Evolutionary conservation across 768 basidiomycete species (phyloP).

Genomic region (Tylopilus sp.): DNA sequence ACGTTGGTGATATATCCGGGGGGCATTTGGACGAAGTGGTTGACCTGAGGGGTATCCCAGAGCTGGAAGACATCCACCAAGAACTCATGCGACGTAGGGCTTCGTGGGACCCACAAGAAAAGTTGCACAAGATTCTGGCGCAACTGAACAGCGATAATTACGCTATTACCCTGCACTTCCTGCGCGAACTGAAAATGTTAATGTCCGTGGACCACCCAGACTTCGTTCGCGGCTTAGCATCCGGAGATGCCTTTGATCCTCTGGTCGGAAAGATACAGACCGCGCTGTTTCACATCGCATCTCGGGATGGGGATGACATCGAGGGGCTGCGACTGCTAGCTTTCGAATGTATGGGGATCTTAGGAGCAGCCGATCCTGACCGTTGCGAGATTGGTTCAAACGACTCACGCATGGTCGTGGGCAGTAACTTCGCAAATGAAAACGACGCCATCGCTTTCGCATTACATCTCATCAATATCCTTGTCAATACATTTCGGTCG

Average conservation of each 20-base stretch:
- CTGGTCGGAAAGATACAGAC: conserved; percentile 65
- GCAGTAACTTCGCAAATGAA: conserved; percentile 78
- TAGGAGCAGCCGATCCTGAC: conserved; percentile 96
- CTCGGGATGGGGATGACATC: conserved; percentile 73
- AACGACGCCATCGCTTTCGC: conserved; percentile 76
- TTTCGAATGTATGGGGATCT: conserved; percentile 85
- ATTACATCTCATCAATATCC: conserved; percentile 80
- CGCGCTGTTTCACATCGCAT: conserved; percentile 63
- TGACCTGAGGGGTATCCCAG: conserved; percentile 69
- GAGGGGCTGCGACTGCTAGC: conserved; percentile 67
- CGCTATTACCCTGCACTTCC: conserved; percentile 67
- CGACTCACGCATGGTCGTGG: conserved; percentile 66
- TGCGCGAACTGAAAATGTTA: conserved; percentile 72
- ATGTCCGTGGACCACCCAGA: conserved; percentile 48
- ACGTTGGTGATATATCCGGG: conserved; percentile 52
- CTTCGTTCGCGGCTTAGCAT: conserved; percentile 59
- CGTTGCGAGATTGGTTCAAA: conserved; percentile 65
- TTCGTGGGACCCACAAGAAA: conserved; percentile 48
- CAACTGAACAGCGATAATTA: conserved; percentile 77
- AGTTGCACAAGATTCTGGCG: conserved; percentile 65
- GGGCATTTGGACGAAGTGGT: conserved; percentile 73
- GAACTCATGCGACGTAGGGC: conserved; percentile 46
- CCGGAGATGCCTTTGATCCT: conserved; percentile 86
- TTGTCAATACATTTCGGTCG: conserved; percentile 87
- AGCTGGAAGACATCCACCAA: conserved; percentile 45